phyloP scores from a whole-genome alignment of 106 monocot species.

The Platanthera guangdongensis region DNA sequence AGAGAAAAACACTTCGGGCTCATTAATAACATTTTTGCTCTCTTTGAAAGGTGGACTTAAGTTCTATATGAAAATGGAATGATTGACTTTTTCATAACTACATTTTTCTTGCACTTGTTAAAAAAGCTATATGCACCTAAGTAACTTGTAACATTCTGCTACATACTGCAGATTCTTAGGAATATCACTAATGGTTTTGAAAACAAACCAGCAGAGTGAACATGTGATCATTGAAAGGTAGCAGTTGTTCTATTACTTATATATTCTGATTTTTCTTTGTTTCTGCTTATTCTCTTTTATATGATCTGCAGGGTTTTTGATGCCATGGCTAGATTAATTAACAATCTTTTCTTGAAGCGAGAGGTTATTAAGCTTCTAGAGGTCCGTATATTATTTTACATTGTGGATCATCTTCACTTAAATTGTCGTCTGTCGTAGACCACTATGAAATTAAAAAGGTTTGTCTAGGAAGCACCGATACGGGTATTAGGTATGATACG shows the following conservation, averaged over 20 bases:
- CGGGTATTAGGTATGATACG: too few relatives aligned
- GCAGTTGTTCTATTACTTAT: background rate
- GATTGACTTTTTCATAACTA: background rate
- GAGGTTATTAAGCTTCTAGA: slow-evolving; percentile 32
- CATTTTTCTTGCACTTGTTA: background rate
- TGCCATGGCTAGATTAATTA: slow-evolving; percentile 17
- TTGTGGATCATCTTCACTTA: background rate
- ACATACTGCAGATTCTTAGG: slow-evolving; percentile 28
- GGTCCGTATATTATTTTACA: slow-evolving; percentile 20
- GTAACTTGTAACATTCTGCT: background rate
- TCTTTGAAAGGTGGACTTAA: slow-evolving; percentile 34
- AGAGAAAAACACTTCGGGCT: slow-evolving; percentile 9
- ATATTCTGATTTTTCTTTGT: background rate
- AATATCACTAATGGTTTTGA: slow-evolving; percentile 14
- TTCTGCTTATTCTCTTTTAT: background rate
- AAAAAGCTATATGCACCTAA: background rate
- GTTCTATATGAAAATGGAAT: background rate
- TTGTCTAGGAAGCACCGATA: too few relatives aligned
- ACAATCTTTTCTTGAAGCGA: slow-evolving; percentile 24
- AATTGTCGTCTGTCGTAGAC: too few relatives aligned
- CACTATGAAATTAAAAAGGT: too few relatives aligned
- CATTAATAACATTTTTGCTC: slow-evolving; percentile 19
- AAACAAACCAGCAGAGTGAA: slow-evolving; percentile 17
- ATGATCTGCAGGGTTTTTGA: slow-evolving; percentile 31
- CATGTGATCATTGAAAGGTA: slow-evolving; percentile 27